A percentile compares a stretch with the other conserved stretches of the same genome.
phyloP scores from a whole-genome alignment of 176 grass and related monocot genomes.

The Phyllostachys edulis region DNA sequence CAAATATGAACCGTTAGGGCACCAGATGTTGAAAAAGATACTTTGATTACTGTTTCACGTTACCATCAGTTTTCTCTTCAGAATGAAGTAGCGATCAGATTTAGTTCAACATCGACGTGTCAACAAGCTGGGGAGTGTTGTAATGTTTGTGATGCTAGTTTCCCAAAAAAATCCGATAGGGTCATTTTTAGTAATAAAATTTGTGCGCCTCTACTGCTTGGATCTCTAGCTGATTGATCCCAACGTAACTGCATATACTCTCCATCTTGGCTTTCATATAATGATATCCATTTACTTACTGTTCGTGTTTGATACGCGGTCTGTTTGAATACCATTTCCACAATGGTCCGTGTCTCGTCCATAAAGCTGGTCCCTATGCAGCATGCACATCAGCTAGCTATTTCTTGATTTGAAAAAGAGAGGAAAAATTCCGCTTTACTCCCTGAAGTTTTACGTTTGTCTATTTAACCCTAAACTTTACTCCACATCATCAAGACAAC shows the following conservation, averaged over 20 bases:
- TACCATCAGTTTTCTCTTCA: background rate
- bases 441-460: too few species aligned
- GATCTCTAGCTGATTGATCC: background rate
- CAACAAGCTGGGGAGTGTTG: background rate
- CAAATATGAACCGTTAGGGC: slow-evolving; percentile 10
- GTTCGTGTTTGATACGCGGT: background rate
- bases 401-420: too few species aligned
- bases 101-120: background rate
- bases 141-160: background rate
- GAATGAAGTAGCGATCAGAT: background rate
- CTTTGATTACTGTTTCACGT: slow-evolving; percentile 12
- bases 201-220: background rate
- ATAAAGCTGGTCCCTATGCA: background rate
- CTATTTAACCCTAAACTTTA: too few species aligned
- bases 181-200: slow-evolving; percentile 6
- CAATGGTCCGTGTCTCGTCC: background rate
- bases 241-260: background rate
- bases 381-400: too few species aligned
- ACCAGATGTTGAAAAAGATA: slow-evolving; percentile 29
- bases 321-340: background rate
- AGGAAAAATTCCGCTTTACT: too few species aligned
- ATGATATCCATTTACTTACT: background rate
- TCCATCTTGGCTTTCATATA: background rate
- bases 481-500: too few species aligned
- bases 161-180: background rate